A percentile compares a stretch with the other conserved stretches of the same genome.
Evolutionary conservation across 108 stramenopile species (phyloP).

Genomic region (Schizochytrium sp.): DNA sequence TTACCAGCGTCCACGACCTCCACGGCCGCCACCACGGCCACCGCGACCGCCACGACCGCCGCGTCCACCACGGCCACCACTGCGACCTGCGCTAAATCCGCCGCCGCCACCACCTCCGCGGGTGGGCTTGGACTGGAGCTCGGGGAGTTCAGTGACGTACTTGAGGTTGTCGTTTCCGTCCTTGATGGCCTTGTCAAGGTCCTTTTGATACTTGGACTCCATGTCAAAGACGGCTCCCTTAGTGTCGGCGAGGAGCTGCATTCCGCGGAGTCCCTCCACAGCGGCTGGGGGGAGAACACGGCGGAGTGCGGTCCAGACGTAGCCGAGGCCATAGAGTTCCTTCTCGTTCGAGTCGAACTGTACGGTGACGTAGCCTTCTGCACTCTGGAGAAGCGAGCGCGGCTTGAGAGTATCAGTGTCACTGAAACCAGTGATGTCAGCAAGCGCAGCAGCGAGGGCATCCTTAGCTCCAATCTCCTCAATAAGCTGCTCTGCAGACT

Average conservation of each 20-base stretch:
- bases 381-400: slow-evolving; percentile 72
- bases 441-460: slow-evolving; percentile 73
- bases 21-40: slow-evolving; percentile 54
- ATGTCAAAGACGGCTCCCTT: slow-evolving; percentile 72
- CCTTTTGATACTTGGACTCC: slow-evolving; percentile 65
- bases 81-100: background rate
- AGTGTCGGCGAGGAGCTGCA: slow-evolving; percentile 67
- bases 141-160: slow-evolving; percentile 29
- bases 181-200: slow-evolving; percentile 67
- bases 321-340: slow-evolving; percentile 65
- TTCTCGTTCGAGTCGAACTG: slow-evolving; percentile 64
- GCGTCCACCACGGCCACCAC: slow-evolving; percentile 60
- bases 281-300: slow-evolving; percentile 63
- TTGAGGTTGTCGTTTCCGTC: background rate
- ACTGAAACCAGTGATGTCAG: slow-evolving; percentile 71
- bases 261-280: slow-evolving; percentile 68
- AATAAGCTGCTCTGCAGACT: slow-evolving; percentile 64
- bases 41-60: slow-evolving; percentile 51
- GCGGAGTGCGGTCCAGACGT: slow-evolving; percentile 73
- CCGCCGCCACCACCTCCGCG: slow-evolving; percentile 29
- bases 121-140: slow-evolving; percentile 45
- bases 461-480: slow-evolving; percentile 70
- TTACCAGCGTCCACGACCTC: slow-evolving; percentile 58
- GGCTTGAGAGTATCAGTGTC: slow-evolving; percentile 54
- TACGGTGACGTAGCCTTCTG: slow-evolving; percentile 69